Conservation (phyloP, 257 asterid species). For the Mentha longifolia region DNA sequence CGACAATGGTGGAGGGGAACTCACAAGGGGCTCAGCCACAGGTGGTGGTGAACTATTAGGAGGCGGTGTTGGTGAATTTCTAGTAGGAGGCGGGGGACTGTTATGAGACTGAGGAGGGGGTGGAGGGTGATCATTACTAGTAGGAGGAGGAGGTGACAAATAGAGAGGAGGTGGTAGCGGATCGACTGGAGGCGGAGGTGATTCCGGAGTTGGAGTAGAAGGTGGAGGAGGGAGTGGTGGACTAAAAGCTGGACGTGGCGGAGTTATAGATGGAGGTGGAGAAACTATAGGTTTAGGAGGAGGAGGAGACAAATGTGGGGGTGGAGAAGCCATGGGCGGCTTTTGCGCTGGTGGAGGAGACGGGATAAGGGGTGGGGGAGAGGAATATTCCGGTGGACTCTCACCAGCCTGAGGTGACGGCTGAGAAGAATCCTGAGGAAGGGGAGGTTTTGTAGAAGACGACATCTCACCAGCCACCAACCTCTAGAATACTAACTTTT, state of each 20-base stretch:
- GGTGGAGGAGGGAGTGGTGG: conserved; percentile 28
- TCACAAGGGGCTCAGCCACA: conserved; percentile 29
- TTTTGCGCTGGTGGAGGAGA: conserved; percentile 22
- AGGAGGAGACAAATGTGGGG: conserved; percentile 34
- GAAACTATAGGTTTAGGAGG: conserved; percentile 28
- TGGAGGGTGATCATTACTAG: conserved; percentile 3
- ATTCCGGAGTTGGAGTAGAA: conserved; percentile 13
- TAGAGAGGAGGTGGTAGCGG: conserved; percentile 36
- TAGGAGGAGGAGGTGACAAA: conserved; percentile 39
- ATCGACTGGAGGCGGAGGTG: conserved; percentile 27
- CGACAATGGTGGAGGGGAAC: conserved; percentile 52
- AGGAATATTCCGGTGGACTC: conserved; percentile 18
- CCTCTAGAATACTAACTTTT: conserved; percentile 29
- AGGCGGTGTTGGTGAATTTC: conserved; percentile 3
- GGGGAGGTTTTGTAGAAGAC: conserved; percentile 35
- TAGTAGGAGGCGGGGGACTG: conserved; percentile 44
- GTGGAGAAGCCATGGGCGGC: conserved; percentile 37
- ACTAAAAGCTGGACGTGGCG: conserved; percentile 32
- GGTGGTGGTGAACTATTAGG: conserved; percentile 25
- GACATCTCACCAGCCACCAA: conserved; percentile 40
- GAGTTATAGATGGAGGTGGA: conserved; percentile 38
- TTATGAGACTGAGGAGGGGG: conserved; percentile 24
- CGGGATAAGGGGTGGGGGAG: conserved; percentile 22
- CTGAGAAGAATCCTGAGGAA: too few relatives aligned
- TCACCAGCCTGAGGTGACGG: too few relatives aligned